Percentiles rank a stretch among this genome's conserved stretches.
Conservation (phyloP, 1,139 yeast species). For the Wickerhamiella infanticola region DNA sequence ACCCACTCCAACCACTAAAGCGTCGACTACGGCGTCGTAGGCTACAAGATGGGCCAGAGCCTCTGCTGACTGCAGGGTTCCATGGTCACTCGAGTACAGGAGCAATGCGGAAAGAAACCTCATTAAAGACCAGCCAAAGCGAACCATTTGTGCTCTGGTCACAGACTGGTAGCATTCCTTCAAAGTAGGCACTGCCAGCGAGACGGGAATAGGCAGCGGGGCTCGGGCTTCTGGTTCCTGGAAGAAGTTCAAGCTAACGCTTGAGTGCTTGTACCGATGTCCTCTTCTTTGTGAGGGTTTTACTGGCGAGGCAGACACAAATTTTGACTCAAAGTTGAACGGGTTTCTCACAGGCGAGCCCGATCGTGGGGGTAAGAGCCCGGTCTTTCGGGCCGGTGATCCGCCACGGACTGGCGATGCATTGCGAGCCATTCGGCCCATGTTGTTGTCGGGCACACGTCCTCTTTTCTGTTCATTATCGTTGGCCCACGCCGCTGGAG, state of each 20-base stretch:
- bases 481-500: constrained; percentile 13
- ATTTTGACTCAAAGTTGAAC: constrained; percentile 24
- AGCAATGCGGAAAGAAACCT: constrained; percentile 43
- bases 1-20: constrained; percentile 56
- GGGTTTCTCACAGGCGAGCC: constrained; percentile 16
- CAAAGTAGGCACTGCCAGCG: constrained; percentile 63
- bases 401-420: constrained; percentile 2
- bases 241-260: constrained; percentile 92
- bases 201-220: constrained; percentile 57
- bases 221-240: constrained; percentile 77
- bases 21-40: constrained; percentile 72
- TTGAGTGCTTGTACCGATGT: constrained; percentile 87
- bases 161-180: constrained; percentile 46
- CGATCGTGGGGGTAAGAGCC: neutral
- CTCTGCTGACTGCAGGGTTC: constrained; percentile 33
- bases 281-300: constrained; percentile 58
- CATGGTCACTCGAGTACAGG: constrained; percentile 29
- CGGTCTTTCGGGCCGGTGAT: neutral
- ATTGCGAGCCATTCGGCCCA: neutral
- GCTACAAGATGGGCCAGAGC: constrained; percentile 78
- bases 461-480: neutral
- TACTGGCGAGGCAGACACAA: constrained; percentile 15
- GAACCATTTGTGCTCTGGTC: constrained; percentile 36
- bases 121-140: constrained; percentile 48
- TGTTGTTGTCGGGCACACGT: no score